Base-by-base conservation (phyloP, 2,329 filamentous ascomycete genomes). In the Fusarium bactridioides region DNA sequence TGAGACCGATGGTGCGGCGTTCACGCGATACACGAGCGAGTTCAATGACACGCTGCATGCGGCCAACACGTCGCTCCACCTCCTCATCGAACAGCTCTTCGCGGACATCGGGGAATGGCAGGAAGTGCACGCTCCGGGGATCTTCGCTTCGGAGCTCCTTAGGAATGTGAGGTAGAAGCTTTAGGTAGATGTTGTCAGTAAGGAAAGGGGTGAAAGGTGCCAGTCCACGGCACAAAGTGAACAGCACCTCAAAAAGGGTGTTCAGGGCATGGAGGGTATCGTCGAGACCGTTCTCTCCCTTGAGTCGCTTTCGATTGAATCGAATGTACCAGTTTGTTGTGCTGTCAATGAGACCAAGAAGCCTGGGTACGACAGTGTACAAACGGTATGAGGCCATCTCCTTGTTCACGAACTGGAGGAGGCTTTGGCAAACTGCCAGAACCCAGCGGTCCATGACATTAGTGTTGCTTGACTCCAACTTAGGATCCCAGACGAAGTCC, bases 251-350 rank as follows among this genome's bases (percentile, higher is more conserved):
- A 77, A 97, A 98, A 12, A 98, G 89, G 4, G 96, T 95, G 83
- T 98, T 97, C 61, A 99, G 86, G 1, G 95, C 96, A 78, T 97
- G 94, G 56, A 92, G 86, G 16, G 96, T 98, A 80, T 98, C 96
- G 19, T 95, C 89, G 29, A 94, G 83, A 23, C 94, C 94, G 73
- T 94, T 91, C 79, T 97, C 94, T 47, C 95, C 95, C 89, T 97
- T 98, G 74, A 97, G 86, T 61, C 95, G 90, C 81, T 93, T 93
- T 61, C 95, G 89, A 85, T 98, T 98, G 86, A 97, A 97, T 69
- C 94, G 90, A 80, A 98, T 98, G 83, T 98, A 98, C 95, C 95
- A 98, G 83, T 98, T 98, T n/a, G 95, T 98, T 8, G 93, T 94
- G 83, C 97, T 94, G 78, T 98, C 95, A 73, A 98, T 97, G 78